These are phyloP conservation scores for Galerina marginata DNA, from an alignment of 768 basidiomycete species.

Conservation along the genomic window DNA sequence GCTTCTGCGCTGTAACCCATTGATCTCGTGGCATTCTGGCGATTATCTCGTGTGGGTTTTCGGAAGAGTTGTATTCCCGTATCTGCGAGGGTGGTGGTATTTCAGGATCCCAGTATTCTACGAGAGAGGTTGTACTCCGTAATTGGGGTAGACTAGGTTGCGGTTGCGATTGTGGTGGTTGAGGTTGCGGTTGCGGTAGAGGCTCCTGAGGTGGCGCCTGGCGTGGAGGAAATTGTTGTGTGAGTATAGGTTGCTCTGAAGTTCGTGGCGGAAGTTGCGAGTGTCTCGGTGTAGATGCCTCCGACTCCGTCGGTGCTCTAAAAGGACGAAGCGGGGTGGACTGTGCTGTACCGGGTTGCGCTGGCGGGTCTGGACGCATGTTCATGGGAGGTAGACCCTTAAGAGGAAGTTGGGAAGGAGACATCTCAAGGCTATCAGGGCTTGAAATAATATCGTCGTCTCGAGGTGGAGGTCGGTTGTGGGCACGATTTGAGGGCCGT, in stretches of 20 bases:
- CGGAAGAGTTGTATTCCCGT: constrained; percentile 25
- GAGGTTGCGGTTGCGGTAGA: constrained; percentile 7
- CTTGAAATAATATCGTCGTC: constrained; percentile 12
- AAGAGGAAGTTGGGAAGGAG: constrained; percentile 21
- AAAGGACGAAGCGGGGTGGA: constrained; percentile 12
- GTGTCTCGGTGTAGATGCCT: no score
- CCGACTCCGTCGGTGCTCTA: constrained; percentile 10
- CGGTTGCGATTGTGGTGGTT: neutral
- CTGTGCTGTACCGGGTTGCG: constrained; percentile 10
- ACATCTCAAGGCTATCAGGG: constrained; percentile 16
- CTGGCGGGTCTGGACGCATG: neutral
- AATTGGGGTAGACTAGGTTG: neutral
- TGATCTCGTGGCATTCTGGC: constrained; percentile 28
- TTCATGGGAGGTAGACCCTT: neutral
- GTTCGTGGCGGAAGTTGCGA: neutral
- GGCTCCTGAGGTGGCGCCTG: neutral
- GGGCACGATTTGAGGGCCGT: no score
- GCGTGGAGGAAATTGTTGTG: neutral
- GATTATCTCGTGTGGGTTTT: constrained; percentile 25
- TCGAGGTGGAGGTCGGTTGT: neutral
- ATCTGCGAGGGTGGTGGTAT: constrained; percentile 38
- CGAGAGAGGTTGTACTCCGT: constrained; percentile 28
- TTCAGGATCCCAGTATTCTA: constrained; percentile 32
- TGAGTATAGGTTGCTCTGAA: neutral
- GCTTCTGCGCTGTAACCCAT: constrained; percentile 46